A percentile compares a stretch with the other conserved stretches of the same genome.
Conservation (phyloP, 1,284 basidiomycete species). For the Sporisorium reilianum region DNA sequence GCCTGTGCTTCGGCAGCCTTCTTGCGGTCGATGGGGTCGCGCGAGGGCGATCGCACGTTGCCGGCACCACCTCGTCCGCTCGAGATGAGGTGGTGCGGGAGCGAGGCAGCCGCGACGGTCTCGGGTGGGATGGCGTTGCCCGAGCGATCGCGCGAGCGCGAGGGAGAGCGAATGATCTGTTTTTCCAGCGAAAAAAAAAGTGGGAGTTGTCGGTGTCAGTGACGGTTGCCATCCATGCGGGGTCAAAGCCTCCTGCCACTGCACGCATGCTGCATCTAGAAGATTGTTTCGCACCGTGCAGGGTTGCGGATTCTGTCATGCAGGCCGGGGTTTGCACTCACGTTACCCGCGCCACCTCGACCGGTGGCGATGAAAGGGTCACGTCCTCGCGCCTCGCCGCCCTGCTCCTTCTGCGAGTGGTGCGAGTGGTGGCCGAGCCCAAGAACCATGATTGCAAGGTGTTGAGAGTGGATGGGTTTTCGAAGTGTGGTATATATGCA, state of each 20-base stretch:
- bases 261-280: background rate
- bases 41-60: slow-evolving; percentile 80
- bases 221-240: background rate
- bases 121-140: slow-evolving; percentile 33
- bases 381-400: slow-evolving; percentile 54
- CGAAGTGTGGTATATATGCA: background rate
- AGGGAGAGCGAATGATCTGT: slow-evolving; percentile 55
- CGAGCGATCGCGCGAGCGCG: slow-evolving; percentile 50
- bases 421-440: slow-evolving; percentile 52
- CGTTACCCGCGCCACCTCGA: slow-evolving; percentile 64
- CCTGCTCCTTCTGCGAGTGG: slow-evolving; percentile 47
- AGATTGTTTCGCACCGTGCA: background rate
- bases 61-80: slow-evolving; percentile 82
- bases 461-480: background rate
- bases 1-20: slow-evolving; percentile 49
- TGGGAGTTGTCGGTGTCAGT: slow-evolving; percentile 10
- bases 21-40: slow-evolving; percentile 72
- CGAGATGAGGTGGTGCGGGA: slow-evolving; percentile 69
- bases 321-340: slow-evolving; percentile 42
- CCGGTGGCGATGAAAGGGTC: slow-evolving; percentile 60
- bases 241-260: background rate
- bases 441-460: slow-evolving; percentile 34
- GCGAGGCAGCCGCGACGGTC: slow-evolving; percentile 25
- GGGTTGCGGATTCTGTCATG: background rate
- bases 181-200: background rate